Evolutionary conservation across 108 stramenopile species (phyloP).

Genomic region (Nitzschia putrida): DNA sequence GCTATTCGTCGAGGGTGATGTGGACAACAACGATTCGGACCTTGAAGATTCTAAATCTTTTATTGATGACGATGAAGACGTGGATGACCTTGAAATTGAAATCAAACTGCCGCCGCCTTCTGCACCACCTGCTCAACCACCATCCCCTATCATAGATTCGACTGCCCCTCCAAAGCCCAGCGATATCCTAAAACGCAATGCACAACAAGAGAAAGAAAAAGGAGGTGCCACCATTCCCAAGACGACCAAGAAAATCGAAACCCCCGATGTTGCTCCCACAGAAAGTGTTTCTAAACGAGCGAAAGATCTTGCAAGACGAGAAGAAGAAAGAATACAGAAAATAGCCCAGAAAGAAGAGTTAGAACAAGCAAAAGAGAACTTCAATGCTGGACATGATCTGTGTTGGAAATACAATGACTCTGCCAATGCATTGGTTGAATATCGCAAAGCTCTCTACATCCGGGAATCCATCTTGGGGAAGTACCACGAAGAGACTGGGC

Average conservation of each 20-base stretch:
- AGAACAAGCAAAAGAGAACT: constrained; percentile 29
- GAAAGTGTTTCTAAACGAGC: background rate
- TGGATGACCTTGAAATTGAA: background rate
- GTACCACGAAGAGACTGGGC: constrained; percentile 38
- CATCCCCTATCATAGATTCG: background rate
- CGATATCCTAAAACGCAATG: background rate
- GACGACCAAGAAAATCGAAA: background rate
- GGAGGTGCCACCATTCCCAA: background rate
- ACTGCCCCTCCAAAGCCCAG: constrained; percentile 2
- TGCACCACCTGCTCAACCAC: background rate
- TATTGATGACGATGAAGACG: background rate
- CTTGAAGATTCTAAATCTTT: background rate
- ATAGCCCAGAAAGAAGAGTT: constrained; percentile 20
- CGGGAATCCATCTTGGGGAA: constrained; percentile 37
- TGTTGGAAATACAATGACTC: constrained; percentile 38
- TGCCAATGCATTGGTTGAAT: constrained; percentile 26
- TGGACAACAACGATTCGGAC: background rate
- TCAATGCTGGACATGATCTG: constrained; percentile 31
- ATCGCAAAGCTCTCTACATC: constrained; percentile 30
- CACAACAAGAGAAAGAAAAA: background rate
- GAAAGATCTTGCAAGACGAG: constrained; percentile 1
- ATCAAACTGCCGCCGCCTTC: background rate
- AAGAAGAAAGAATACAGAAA: constrained; percentile 13
- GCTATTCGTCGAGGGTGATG: constrained; percentile 21
- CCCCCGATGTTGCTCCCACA: background rate